A percentile compares a stretch with the other conserved stretches of the same genome.
Conservation (phyloP, 176 grass and related monocot genomes). For the Elaeis guineensis region DNA sequence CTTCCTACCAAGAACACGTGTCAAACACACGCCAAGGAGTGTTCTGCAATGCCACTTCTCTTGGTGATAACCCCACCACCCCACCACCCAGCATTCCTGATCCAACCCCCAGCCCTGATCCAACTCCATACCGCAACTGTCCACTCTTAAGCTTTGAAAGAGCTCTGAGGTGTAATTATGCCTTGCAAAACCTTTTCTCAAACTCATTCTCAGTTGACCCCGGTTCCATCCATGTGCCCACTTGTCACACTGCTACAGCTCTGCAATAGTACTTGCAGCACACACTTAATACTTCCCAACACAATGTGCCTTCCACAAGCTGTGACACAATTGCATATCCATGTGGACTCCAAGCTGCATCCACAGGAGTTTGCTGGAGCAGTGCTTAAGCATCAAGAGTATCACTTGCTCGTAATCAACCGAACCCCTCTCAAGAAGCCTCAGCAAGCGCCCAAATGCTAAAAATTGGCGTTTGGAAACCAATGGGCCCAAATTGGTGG, state of each 20-base stretch:
- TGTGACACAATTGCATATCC: slow-evolving; percentile 82
- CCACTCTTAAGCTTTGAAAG: slow-evolving; percentile 72
- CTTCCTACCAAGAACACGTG: slow-evolving; percentile 80
- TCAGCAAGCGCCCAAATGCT: slow-evolving; percentile 86
- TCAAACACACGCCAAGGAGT: slow-evolving; percentile 76
- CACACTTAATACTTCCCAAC: slow-evolving; percentile 66
- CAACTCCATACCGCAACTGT: slow-evolving; percentile 45
- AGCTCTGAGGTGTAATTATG: slow-evolving; percentile 69
- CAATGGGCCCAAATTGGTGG: slow-evolving; percentile 65
- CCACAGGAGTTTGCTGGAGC: slow-evolving; percentile 74
- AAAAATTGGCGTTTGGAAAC: slow-evolving; percentile 90
- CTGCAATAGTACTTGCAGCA: slow-evolving; percentile 72
- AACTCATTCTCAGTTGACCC: slow-evolving; percentile 43
- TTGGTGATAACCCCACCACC: slow-evolving; percentile 29
- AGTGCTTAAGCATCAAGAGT: slow-evolving; percentile 81
- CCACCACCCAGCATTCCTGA: slow-evolving; percentile 34
- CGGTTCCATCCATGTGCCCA: slow-evolving; percentile 38
- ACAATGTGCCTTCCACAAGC: slow-evolving; percentile 71
- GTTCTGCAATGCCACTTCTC: slow-evolving; percentile 74
- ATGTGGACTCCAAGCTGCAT: slow-evolving; percentile 72
- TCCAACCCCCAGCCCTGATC: slow-evolving; percentile 55
- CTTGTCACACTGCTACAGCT: slow-evolving; percentile 58
- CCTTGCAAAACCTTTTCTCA: slow-evolving; percentile 61
- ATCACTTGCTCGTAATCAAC: slow-evolving; percentile 73
- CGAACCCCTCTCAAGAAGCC: slow-evolving; percentile 83